These are phyloP conservation scores for Fusarium sp. DNA, from an alignment of 2,329 filamentous ascomycete species.

Conservation along the genomic window DNA sequence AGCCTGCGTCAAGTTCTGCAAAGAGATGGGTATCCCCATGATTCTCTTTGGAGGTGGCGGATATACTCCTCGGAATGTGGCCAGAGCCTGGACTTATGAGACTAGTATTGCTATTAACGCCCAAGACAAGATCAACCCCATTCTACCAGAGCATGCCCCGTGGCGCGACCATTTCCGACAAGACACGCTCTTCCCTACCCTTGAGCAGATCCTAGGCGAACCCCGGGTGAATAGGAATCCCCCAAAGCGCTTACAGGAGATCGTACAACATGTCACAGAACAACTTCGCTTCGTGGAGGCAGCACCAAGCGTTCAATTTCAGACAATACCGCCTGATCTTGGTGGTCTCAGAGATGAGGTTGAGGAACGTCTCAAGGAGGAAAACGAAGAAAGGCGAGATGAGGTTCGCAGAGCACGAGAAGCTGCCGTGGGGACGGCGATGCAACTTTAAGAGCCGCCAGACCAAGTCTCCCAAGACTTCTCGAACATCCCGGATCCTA, in stretches of 20 bases:
- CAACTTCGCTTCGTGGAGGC: constrained; percentile 88
- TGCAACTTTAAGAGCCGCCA: constrained; percentile 63
- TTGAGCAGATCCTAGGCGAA: constrained; percentile 80
- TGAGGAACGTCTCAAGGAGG: constrained; percentile 76
- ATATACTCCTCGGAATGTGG: constrained; percentile 96
- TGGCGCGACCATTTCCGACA: constrained; percentile 92
- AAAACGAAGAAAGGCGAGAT: constrained; percentile 72
- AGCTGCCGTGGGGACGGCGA: constrained; percentile 69
- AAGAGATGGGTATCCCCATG: constrained; percentile 83
- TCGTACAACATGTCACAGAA: constrained; percentile 84
- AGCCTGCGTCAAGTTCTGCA: constrained; percentile 90
- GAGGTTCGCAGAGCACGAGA: constrained; percentile 67
- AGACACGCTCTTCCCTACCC: constrained; percentile 88
- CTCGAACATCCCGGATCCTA: constrained; percentile 1
- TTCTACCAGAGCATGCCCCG: constrained; percentile 84
- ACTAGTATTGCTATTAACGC: constrained; percentile 89
- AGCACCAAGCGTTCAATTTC: constrained; percentile 90
- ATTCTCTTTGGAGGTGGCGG: constrained; percentile 95
- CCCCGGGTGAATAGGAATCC: constrained; percentile 84
- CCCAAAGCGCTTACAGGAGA: constrained; percentile 79
- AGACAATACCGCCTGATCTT: constrained; percentile 83
- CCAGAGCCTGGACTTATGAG: constrained; percentile 96
- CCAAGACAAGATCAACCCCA: constrained; percentile 77
- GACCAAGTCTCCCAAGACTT: constrained; percentile 1
- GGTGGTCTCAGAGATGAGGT: constrained; percentile 77